These are phyloP conservation scores for Aspergillus brunneoviolaceus DNA, from an alignment of 2,329 filamentous ascomycete species.

Conservation along the genomic window DNA sequence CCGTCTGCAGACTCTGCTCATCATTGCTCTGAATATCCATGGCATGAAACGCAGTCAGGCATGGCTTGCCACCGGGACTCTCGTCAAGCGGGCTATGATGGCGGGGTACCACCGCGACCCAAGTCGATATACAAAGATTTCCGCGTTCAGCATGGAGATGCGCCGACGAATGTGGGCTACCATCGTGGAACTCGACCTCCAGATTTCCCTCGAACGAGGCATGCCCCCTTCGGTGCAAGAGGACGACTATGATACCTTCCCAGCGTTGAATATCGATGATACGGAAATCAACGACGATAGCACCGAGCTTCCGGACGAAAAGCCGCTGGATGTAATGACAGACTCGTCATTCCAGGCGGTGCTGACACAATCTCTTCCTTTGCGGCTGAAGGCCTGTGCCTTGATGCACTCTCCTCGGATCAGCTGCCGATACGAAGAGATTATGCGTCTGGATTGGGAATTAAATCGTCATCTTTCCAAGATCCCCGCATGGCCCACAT, in stretches of 20 bases:
- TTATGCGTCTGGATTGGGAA: conserved; percentile 41
- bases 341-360: conserved; percentile 38
- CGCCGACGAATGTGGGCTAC: conserved; percentile 58
- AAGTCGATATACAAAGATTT: conserved; percentile 33
- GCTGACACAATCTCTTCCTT: conserved; percentile 30
- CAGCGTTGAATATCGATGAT: conserved; percentile 54
- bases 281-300: conserved; percentile 45
- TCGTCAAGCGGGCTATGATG: conserved; percentile 54
- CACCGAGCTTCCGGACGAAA: conserved; percentile 30
- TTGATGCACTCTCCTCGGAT: conserved; percentile 40
- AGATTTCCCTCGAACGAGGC: conserved; percentile 56
- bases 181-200: conserved; percentile 57
- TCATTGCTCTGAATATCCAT: conserved; percentile 52
- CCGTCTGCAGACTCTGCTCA: conserved; percentile 52
- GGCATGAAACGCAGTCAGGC: conserved; percentile 55
- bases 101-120: conserved; percentile 52
- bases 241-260: conserved; percentile 49
- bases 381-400: conserved; percentile 33
- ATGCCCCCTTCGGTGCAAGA: conserved; percentile 50
- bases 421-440: conserved; percentile 42
- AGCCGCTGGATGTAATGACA: conserved; percentile 34
- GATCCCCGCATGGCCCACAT: conserved; percentile 33
- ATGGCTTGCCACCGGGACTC: conserved; percentile 52
- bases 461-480: conserved; percentile 34
- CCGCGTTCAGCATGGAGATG: conserved; percentile 45